These are phyloP conservation scores for Letharia columbiana DNA, from an alignment of 495 filamentous ascomycete genomes.

Conservation along the genomic window DNA sequence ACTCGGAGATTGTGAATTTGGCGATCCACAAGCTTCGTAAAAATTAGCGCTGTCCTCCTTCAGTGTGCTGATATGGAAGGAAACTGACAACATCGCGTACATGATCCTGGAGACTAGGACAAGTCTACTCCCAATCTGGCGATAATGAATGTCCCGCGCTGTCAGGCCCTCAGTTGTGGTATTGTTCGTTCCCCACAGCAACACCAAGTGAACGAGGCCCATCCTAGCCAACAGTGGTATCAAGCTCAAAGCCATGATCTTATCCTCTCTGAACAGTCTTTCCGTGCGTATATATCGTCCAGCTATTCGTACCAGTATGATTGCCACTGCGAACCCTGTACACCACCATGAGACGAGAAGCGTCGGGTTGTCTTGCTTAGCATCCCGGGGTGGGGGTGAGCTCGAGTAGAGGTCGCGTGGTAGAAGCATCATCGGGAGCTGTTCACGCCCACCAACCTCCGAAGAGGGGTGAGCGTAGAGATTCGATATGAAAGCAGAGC, in stretches of 20 bases:
- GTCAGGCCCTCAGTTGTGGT: constrained; percentile 36
- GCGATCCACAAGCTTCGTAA: constrained; percentile 72
- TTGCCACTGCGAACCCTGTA: constrained; percentile 67
- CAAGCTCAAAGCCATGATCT: constrained; percentile 68
- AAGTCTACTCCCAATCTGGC: constrained; percentile 44
- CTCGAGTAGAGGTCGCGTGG: constrained; percentile 40
- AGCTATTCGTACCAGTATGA: constrained; percentile 66
- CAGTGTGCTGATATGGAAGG: background rate
- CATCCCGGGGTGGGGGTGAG: constrained; percentile 50
- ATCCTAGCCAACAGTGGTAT: constrained; percentile 76
- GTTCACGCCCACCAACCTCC: constrained; percentile 52
- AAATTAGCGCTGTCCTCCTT: constrained; percentile 1
- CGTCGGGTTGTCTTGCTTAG: constrained; percentile 57
- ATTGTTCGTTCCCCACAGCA: constrained; percentile 87
- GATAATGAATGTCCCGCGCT: constrained; percentile 33
- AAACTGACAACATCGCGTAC: constrained; percentile 51
- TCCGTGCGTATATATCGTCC: constrained; percentile 78
- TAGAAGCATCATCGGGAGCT: constrained; percentile 25
- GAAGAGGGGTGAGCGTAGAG: constrained; percentile 46
- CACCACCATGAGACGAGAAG: constrained; percentile 94
- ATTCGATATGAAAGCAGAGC: background rate
- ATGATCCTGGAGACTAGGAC: constrained; percentile 46
- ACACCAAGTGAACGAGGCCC: constrained; percentile 75
- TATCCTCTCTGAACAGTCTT: constrained; percentile 77
- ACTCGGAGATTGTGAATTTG: constrained; percentile 85